Evolutionary conservation across 169 alveolate species (phyloP).

Genomic region (Cryptosporidium ryanae): DNA sequence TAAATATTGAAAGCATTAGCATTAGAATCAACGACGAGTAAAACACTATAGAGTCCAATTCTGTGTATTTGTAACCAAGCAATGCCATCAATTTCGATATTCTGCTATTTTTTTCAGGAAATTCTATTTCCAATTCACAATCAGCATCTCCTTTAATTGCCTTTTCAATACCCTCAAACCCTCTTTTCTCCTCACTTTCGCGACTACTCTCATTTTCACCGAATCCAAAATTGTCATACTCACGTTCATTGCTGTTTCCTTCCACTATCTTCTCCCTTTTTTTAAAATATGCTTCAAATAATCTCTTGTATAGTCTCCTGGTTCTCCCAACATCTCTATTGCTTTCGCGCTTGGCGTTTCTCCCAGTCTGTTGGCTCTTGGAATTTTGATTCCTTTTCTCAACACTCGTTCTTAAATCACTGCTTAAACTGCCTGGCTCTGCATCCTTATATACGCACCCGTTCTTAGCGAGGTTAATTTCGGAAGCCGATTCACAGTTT

Average conservation of each 20-base stretch:
- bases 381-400: no score
- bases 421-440: no score
- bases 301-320: no score
- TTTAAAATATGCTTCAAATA: background rate
- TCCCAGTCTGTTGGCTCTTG: no score
- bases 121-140: background rate
- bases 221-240: background rate
- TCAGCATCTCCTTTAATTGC: background rate
- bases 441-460: background rate
- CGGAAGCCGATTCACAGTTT: conserved; percentile 16
- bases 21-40: conserved; percentile 26
- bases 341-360: no score
- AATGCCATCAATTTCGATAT: background rate
- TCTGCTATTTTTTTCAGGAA: no score
- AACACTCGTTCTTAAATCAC: no score
- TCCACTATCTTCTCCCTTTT: conserved; percentile 3
- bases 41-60: background rate
- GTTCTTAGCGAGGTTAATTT: background rate
- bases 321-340: no score
- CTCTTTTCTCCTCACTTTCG: no score
- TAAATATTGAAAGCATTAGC: conserved; percentile 56
- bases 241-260: background rate
- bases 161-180: background rate
- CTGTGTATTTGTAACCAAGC: background rate
- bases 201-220: no score